Base-by-base conservation (phyloP, 352 stramenopile species). In the Peronospora tabacina region DNA sequence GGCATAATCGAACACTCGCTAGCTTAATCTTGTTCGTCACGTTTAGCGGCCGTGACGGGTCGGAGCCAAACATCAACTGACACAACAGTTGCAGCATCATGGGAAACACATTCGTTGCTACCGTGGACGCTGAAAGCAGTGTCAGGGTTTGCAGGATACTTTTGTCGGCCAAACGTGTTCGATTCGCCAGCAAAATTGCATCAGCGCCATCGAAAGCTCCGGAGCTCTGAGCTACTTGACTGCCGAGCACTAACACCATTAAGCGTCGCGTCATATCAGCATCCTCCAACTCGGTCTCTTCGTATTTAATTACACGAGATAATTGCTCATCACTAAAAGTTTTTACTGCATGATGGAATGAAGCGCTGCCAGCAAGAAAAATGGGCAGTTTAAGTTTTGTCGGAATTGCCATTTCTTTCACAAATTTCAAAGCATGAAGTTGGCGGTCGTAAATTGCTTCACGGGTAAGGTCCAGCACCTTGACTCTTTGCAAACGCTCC, bases 51-150 rank as follows among this genome's bases (percentile, higher is more conserved):
- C 79, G 66, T 1, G 44, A 66, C 3, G 65, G 17, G 30, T 85
- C 74, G 3, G 59, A 51, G n/a, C 70, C 81, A 52, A 84, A 89
- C 72, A 91, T 81, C 13, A 88, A 60, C 35, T 88, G 74, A 38
- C 78, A 91, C 12, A 91, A 58, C 19, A 89, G 39, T 48, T 89
- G 77, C 16, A 91, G 44, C 52, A 88, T 76, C 33, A 75, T 54
- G 0, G 81, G 81, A 24, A 86, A 46, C 9, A 72, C 63, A 45
- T 84, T 84, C 11, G 75, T 56, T 10, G 74, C 75, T 6, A 63
- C 49, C 46, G 85, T 78, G 0, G 78, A 89, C 10, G 38, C 34
- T 7, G 59, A 65, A 30, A 91, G 41, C 10, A 89, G 42, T 9
- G 58, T 58, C 11, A 83, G 17, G 1, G 72, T 56, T 19, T 82